These are phyloP conservation scores for Fusarium papillatum DNA, from an alignment of 2,329 filamentous ascomycete species.

Conservation along the genomic window DNA sequence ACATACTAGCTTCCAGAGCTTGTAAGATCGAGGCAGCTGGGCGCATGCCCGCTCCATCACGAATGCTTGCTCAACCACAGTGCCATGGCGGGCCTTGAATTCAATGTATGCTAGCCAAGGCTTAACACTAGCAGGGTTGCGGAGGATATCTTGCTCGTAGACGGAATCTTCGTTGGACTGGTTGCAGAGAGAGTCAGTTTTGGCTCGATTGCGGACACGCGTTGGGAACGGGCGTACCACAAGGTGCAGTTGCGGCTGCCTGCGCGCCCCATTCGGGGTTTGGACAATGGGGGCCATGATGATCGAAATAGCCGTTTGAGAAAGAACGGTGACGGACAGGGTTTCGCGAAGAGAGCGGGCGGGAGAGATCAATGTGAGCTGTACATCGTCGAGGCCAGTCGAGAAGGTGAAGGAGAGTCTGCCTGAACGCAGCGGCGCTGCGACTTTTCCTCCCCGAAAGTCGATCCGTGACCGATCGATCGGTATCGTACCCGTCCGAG, in stretches of 20 bases:
- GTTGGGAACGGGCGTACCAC: slow-evolving; percentile 54
- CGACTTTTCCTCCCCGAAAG: neutral
- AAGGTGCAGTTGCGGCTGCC: slow-evolving; percentile 61
- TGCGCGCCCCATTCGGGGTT: slow-evolving; percentile 53
- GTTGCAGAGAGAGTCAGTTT: slow-evolving; percentile 44
- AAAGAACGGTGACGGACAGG: neutral
- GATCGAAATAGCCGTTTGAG: neutral
- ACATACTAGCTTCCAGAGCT: slow-evolving; percentile 92
- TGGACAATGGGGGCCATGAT: slow-evolving; percentile 41
- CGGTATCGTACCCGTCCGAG: neutral
- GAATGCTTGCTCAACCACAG: slow-evolving; percentile 85
- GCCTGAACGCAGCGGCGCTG: neutral
- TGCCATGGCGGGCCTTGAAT: slow-evolving; percentile 91
- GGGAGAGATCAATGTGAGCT: slow-evolving; percentile 33
- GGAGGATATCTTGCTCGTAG: slow-evolving; percentile 96
- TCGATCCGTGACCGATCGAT: slow-evolving; percentile 9
- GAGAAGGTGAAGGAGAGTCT: slow-evolving; percentile 12
- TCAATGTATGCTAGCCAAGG: slow-evolving; percentile 96
- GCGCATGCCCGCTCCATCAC: slow-evolving; percentile 92
- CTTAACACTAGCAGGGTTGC: slow-evolving; percentile 87
- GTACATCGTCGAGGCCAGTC: slow-evolving; percentile 38
- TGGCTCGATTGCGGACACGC: neutral
- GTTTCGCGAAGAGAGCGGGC: slow-evolving; percentile 21
- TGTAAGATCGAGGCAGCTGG: slow-evolving; percentile 94
- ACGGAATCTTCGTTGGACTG: slow-evolving; percentile 90